Evolutionary conservation across 768 basidiomycete species (phyloP), one percentile per base, ranked within the genome.

Genomic region (Lentinus brumalis): DNA sequence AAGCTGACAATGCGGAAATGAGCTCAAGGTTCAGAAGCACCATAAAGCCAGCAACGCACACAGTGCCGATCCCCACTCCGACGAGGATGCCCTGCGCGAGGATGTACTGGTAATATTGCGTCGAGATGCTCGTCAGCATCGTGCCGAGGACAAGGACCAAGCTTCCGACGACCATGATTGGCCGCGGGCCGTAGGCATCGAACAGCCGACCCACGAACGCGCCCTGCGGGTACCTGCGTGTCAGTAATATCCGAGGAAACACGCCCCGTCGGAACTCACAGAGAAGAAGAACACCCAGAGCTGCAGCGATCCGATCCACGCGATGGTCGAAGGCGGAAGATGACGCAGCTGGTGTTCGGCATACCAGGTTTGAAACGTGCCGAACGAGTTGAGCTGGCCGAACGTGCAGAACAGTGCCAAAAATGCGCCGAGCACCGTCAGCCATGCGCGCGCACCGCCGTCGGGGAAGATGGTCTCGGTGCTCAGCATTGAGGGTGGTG

Each of bases 351-450:
- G 84, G 70, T 91, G 83, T 14, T 71, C 72, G 10, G 79, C 76
- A 65, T 91, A 90, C 83, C 84, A 89, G 12, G 83, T 73, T 70
- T 89, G 86, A 70, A 84, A 91, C 44, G 86, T 87, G 15, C 89
- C 89, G 63, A 89, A 91, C 47, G 88, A 82, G 54, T 79, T 86
- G 77, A 89, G 83, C 65, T 85, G 86, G 9, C 89, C 89, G 69
- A 91, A 89, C 2, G 86, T 84, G 69, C 82, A 86, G 73, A 88
- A 84, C 8, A 90, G 76, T 8, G 85, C 84, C 30, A 88, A 69
- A 70, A 86, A 88, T 0, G 86, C 86, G 0, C 89, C 89, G 44
- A 84, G 68, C 40, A 90, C 83, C 2, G 83, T 79, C 15, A 89
- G 67, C 74, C 79, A 79, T 4, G 69, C 75, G 29, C 63, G 44